Percentiles rank a stretch among this genome's conserved stretches.
Conservation (phyloP, 768 basidiomycete species). For the Hericium alpestre region DNA sequence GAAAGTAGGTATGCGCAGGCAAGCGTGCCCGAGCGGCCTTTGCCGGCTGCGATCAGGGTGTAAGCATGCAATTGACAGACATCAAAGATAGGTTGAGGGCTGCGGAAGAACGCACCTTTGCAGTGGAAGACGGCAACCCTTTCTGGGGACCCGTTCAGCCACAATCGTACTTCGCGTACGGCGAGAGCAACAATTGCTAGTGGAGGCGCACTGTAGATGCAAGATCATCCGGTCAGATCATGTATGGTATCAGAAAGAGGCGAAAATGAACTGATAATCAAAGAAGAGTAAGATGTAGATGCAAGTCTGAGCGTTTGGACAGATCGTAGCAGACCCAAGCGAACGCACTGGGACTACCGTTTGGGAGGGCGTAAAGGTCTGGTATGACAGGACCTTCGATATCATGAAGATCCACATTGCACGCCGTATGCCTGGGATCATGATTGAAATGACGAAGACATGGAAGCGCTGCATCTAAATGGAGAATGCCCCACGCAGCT, state of each 20-base stretch:
- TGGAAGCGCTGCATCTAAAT: no score
- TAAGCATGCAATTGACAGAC: background rate
- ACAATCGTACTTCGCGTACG: conserved; percentile 62
- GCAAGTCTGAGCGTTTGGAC: no score
- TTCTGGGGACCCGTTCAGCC: conserved; percentile 55
- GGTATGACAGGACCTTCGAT: background rate
- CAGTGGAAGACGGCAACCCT: conserved; percentile 78
- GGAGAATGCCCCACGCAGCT: no score
- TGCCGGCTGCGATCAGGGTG: conserved; percentile 42
- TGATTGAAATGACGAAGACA: background rate
- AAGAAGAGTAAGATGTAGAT: no score
- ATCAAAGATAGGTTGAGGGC: background rate
- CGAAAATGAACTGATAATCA: background rate
- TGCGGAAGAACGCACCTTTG: conserved; percentile 44
- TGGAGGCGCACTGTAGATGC: conserved; percentile 53
- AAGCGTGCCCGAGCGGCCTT: conserved; percentile 79
- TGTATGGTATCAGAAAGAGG: background rate
- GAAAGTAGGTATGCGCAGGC: conserved; percentile 76
- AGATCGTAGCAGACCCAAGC: no score
- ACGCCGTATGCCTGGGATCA: background rate
- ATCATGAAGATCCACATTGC: background rate
- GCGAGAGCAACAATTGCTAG: conserved; percentile 63
- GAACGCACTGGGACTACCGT: no score
- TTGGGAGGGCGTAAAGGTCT: no score
- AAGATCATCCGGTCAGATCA: background rate